phyloP scores from a whole-genome alignment of 1,284 basidiomycete genomes.

The Blastosporella zonata region DNA sequence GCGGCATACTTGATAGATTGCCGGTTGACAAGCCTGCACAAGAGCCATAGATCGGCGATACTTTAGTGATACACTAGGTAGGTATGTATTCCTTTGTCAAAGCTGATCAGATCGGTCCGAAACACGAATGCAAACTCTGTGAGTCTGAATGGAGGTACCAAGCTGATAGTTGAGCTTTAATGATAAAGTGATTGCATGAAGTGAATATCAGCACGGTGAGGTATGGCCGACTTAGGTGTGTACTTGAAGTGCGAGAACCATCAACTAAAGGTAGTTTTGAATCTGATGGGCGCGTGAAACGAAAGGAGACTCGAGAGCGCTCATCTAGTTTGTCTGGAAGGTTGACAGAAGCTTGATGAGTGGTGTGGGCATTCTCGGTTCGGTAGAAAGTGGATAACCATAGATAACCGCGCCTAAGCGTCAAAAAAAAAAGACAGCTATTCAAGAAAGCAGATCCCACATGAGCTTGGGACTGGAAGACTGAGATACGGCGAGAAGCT shows the following conservation, averaged over 20 bases:
- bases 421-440: background rate
- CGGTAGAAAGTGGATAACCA: background rate
- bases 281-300: background rate
- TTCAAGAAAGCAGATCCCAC: conserved; percentile 1
- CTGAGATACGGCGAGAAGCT: background rate
- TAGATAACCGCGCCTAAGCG: background rate
- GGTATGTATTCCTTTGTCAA: background rate
- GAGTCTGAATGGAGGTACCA: background rate
- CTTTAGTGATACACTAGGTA: background rate
- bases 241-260: background rate
- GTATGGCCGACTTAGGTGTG: background rate
- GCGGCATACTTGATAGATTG: background rate
- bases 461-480: background rate
- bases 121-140: background rate
- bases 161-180: conserved; percentile 1
- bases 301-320: background rate
- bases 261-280: background rate
- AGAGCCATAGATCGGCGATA: background rate
- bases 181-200: conserved; percentile 3
- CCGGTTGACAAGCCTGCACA: no score
- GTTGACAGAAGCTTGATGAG: background rate
- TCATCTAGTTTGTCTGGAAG: background rate
- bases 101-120: conserved; percentile 1
- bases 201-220: conserved; percentile 2
- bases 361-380: background rate